Conservation (phyloP, 73 alveolate species). For the Diophrys sp. region DNA sequence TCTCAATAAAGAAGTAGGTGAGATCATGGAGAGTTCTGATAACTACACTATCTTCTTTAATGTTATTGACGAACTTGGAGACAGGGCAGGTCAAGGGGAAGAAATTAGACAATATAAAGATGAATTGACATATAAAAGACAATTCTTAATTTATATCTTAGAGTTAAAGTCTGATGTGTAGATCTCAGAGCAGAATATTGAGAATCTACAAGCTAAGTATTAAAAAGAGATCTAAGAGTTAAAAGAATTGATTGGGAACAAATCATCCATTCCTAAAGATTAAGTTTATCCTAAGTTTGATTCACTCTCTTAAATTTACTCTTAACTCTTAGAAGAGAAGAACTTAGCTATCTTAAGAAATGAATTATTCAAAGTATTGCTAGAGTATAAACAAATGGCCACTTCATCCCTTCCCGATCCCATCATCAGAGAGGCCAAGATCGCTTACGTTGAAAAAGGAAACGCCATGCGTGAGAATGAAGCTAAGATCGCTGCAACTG, state of each 20-base stretch:
- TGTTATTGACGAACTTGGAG: constrained; percentile 51
- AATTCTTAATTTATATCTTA: constrained; percentile 76
- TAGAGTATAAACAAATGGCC: constrained; percentile 66
- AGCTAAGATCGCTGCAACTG: constrained; percentile 51
- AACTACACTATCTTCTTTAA: constrained; percentile 72
- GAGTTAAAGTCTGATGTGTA: constrained; percentile 86
- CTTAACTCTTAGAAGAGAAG: constrained; percentile 83
- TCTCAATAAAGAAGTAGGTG: constrained; percentile 68
- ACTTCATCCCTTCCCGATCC: constrained; percentile 49
- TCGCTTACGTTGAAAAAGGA: constrained; percentile 54
- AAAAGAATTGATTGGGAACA: constrained; percentile 79
- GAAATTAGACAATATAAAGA: constrained; percentile 61
- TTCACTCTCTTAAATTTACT: constrained; percentile 78
- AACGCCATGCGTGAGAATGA: constrained; percentile 51
- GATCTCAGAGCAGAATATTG: constrained; percentile 69
- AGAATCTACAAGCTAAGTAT: constrained; percentile 61
- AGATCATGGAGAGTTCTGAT: constrained; percentile 79
- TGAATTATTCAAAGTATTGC: constrained; percentile 73
- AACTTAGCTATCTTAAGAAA: constrained; percentile 73
- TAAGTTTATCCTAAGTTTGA: constrained; percentile 92
- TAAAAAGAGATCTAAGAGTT: constrained; percentile 80
- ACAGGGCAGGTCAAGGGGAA: constrained; percentile 53
- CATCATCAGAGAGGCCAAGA: constrained; percentile 46
- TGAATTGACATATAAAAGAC: constrained; percentile 81
- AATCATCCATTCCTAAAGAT: constrained; percentile 91